These are phyloP conservation scores for Monosporozyma unispora DNA, from an alignment of 805 yeast species.

Conservation along the genomic window DNA sequence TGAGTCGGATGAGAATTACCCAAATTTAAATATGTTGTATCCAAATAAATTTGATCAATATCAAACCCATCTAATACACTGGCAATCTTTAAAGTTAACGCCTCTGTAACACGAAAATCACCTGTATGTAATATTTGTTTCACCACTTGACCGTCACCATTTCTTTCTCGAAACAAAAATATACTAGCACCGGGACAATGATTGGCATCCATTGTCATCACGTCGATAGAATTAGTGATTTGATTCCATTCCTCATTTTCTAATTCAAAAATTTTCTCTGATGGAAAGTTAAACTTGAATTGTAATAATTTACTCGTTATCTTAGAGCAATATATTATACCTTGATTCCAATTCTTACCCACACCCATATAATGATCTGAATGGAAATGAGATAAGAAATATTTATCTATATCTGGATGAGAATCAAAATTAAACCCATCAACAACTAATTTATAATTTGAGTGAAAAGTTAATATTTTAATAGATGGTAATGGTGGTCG, in stretches of 20 bases:
- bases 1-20: conserved; percentile 72
- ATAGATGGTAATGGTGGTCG: conserved; percentile 40
- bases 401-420: conserved; percentile 38
- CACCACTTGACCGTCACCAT: conserved; percentile 1
- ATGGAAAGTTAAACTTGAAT: conserved; percentile 43
- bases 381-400: conserved; percentile 78
- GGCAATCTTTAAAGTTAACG: conserved; percentile 34
- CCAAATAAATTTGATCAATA: conserved; percentile 60
- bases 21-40: conserved; percentile 83
- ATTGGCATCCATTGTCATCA: conserved; percentile 71
- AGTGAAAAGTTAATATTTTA: conserved; percentile 41
- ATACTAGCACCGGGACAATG: conserved; percentile 96
- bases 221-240: conserved; percentile 39
- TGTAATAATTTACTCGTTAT: conserved; percentile 55
- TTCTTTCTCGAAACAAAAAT: conserved; percentile 50
- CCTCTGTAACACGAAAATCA: conserved; percentile 67
- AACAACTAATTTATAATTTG: conserved; percentile 38
- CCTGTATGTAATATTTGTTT: conserved; percentile 67
- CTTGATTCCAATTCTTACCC: conserved; percentile 64
- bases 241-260: conserved; percentile 36
- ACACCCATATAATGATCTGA: conserved; percentile 92
- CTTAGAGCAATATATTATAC: conserved; percentile 61
- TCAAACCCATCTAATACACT: not conserved
- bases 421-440: conserved; percentile 50
- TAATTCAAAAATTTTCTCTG: conserved; percentile 31